Conservation (phyloP, 1,139 yeast species). For the Komagataea norvegica region DNA sequence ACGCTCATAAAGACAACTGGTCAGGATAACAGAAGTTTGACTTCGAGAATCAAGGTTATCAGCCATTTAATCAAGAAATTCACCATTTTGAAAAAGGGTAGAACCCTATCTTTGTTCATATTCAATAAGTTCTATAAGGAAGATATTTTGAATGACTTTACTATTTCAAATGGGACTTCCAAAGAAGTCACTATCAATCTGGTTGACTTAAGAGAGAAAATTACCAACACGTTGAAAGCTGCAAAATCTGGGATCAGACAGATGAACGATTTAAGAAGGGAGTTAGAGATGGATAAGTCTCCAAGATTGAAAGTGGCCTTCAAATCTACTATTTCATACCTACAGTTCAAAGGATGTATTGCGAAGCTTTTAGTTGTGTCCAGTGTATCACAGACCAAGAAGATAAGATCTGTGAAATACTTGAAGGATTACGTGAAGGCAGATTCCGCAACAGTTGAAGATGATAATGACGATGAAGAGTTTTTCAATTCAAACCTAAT, state of each 20-base stretch:
- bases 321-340: conserved; percentile 45
- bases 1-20: conserved; percentile 51
- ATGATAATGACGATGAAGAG: conserved; percentile 20
- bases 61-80: conserved; percentile 43
- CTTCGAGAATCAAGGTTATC: conserved; percentile 54
- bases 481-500: conserved; percentile 16
- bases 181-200: conserved; percentile 33
- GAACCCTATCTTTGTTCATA: conserved; percentile 47
- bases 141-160: conserved; percentile 9
- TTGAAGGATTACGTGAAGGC: conserved; percentile 42
- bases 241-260: conserved; percentile 72
- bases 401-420: conserved; percentile 57
- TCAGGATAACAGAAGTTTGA: conserved; percentile 70
- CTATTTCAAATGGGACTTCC: conserved; percentile 6
- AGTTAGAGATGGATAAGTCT: conserved; percentile 50
- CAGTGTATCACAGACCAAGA: conserved; percentile 39
- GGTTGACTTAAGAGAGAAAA: conserved; percentile 34
- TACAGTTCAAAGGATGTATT: conserved; percentile 50
- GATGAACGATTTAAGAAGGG: conserved; percentile 57
- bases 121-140: conserved; percentile 39
- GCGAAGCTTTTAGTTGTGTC: conserved; percentile 55
- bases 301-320: conserved; percentile 45
- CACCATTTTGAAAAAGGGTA: conserved; percentile 39
- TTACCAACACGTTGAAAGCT: conserved; percentile 51
- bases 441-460: conserved; percentile 26